Conservation (phyloP, 768 basidiomycete genomes). For the Suillus fuscotomentosus region DNA sequence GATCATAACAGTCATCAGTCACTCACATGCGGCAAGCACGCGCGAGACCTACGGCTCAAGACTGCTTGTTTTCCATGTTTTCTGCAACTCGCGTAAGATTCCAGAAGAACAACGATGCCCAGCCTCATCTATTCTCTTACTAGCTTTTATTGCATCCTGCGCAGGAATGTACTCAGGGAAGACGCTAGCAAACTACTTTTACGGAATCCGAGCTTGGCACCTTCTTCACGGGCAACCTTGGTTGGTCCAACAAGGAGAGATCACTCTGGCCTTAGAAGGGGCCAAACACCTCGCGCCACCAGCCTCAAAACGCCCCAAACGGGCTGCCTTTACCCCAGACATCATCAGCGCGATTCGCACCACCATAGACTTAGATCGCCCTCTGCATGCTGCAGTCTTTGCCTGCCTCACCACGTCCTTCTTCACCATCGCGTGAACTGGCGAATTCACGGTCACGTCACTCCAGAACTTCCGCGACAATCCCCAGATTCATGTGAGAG, state of each 20-base stretch:
- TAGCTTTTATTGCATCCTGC: conserved; percentile 26
- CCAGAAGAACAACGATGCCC: conserved; percentile 29
- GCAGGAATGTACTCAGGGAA: conserved; percentile 33
- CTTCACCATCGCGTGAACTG: neutral
- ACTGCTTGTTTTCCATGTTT: conserved; percentile 37
- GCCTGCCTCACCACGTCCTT: neutral
- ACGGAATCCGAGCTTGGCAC: conserved; percentile 46
- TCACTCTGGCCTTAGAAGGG: conserved; percentile 27
- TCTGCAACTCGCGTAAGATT: conserved; percentile 33
- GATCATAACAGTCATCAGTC: too few species aligned
- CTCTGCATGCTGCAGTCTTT: neutral
- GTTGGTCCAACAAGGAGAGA: conserved; percentile 23
- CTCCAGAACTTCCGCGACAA: neutral
- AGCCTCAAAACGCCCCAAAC: conserved; percentile 11
- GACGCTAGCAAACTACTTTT: conserved; percentile 38
- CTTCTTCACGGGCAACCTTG: conserved; percentile 38
- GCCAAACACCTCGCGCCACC: neutral
- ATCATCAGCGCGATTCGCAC: too few species aligned
- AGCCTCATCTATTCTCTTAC: conserved; percentile 20
- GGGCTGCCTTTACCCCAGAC: neutral
- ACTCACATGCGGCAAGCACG: conserved; percentile 31
- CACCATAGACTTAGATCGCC: neutral
- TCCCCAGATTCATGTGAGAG: neutral
- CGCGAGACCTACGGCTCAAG: conserved; percentile 36
- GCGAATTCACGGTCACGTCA: neutral